These are phyloP conservation scores for Gentiana dahurica DNA, from an alignment of 257 asterid genomes.

Conservation along the genomic window DNA sequence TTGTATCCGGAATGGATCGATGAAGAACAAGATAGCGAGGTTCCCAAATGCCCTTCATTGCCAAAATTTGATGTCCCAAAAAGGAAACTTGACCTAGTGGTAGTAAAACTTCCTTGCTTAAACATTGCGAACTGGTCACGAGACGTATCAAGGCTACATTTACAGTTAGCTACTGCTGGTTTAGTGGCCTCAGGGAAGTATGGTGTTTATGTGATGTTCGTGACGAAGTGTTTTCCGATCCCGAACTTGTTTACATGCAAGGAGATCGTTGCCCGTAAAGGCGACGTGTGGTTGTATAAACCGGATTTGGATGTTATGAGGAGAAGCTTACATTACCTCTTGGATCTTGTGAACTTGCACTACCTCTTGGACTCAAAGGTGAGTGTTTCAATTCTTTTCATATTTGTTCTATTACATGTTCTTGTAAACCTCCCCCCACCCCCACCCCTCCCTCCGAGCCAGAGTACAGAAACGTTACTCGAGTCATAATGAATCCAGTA, in stretches of 20 bases:
- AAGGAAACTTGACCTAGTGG: constrained; percentile 57
- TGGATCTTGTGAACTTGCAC: constrained; percentile 91
- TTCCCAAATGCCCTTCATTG: constrained; percentile 65
- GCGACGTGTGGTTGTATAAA: constrained; percentile 52
- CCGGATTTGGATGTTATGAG: constrained; percentile 38
- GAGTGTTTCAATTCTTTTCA: not conserved
- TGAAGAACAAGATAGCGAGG: constrained; percentile 66
- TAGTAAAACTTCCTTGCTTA: constrained; percentile 73
- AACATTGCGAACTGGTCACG: constrained; percentile 74
- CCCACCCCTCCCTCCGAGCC: not conserved
- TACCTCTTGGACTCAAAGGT: constrained; percentile 64
- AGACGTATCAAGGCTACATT: constrained; percentile 65
- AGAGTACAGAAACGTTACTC: no score
- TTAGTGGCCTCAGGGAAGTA: constrained; percentile 47
- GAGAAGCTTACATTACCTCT: constrained; percentile 61
- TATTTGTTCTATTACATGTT: no score
- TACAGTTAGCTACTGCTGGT: constrained; percentile 62
- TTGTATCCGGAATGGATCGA: constrained; percentile 93
- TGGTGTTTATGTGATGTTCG: constrained; percentile 46
- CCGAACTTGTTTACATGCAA: constrained; percentile 61
- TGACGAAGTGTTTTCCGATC: constrained; percentile 54
- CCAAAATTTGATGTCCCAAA: constrained; percentile 48
- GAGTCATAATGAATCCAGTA: no score
- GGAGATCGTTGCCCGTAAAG: constrained; percentile 42
- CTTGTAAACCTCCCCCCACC: no score